Percentiles rank a stretch among this genome's conserved stretches.
Conservation (phyloP, 2,329 filamentous ascomycete genomes). For the Sclerotinia spermophila region DNA sequence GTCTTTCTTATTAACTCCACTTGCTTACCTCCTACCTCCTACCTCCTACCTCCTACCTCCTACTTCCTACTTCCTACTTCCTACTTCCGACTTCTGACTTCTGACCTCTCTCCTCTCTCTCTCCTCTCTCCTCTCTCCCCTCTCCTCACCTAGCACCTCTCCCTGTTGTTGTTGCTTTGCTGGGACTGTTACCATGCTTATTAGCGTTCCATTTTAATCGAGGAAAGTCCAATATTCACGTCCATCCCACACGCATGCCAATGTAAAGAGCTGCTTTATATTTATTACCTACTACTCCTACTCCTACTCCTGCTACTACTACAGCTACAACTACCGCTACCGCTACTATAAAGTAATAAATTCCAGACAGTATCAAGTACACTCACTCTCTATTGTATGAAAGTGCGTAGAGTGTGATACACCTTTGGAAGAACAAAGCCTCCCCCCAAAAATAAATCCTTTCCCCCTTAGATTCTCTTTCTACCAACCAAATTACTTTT, state of each 20-base stretch:
- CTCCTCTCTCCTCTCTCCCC: neutral
- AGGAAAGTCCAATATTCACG: neutral
- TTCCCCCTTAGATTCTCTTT: neutral
- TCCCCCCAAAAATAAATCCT: neutral
- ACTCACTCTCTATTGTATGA: neutral
- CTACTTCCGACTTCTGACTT: neutral
- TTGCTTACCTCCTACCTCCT: neutral
- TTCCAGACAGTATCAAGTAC: neutral
- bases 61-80: too few species aligned
- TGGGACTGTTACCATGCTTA: neutral
- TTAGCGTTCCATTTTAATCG: neutral
- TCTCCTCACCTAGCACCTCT: neutral
- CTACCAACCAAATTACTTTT: neutral
- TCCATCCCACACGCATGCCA: neutral
- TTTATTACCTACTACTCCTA: neutral
- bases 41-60: neutral
- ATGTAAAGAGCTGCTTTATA: neutral
- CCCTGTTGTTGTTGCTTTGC: neutral
- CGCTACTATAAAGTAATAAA: neutral
- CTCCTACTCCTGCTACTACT: neutral
- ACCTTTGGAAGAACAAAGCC: constrained; percentile 5
- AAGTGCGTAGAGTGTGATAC: neutral
- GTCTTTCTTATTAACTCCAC: too few species aligned
- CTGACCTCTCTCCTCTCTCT: neutral
- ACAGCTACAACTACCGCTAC: neutral